Conservation (phyloP, 2,329 filamentous ascomycete species). For the Exophiala spinifera region DNA sequence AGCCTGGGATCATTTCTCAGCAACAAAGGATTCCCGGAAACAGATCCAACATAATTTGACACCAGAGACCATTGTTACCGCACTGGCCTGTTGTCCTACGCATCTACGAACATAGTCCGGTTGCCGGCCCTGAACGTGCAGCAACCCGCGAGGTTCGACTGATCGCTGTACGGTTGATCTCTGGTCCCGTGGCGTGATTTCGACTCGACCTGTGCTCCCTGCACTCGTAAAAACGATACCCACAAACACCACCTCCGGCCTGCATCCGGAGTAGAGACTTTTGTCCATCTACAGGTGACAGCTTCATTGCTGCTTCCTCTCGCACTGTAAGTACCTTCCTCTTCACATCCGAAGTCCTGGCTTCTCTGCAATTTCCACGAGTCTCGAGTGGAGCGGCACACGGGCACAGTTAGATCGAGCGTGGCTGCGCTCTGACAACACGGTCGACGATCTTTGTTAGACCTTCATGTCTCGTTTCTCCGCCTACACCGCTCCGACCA, state of each 20-base stretch:
- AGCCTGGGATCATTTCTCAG: slow-evolving; percentile 15
- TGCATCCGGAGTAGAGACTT: not conserved
- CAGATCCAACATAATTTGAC: slow-evolving; percentile 3
- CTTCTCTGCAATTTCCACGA: slow-evolving; percentile 6
- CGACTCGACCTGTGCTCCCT: slow-evolving; percentile 6
- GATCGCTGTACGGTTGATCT: slow-evolving; percentile 28
- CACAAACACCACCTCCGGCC: slow-evolving; percentile 1
- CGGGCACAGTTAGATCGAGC: not conserved
- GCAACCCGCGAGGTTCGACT: slow-evolving; percentile 8
- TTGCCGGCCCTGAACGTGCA: not conserved
- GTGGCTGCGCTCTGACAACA: slow-evolving; percentile 16
- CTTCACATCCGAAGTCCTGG: slow-evolving; percentile 3
- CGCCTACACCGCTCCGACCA: slow-evolving; percentile 20
- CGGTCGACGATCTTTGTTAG: not conserved
- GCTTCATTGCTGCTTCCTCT: slow-evolving; percentile 13
- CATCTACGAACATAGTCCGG: slow-evolving; percentile 2
- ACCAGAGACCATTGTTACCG: slow-evolving; percentile 13
- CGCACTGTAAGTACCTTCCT: slow-evolving; percentile 17
- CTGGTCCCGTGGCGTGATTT: slow-evolving; percentile 27
- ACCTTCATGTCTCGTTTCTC: slow-evolving; percentile 11
- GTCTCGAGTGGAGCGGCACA: not conserved
- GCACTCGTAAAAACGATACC: slow-evolving; percentile 2
- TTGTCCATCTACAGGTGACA: not conserved
- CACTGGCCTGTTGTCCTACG: slow-evolving; percentile 3
- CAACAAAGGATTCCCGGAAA: slow-evolving; percentile 14